Evolutionary conservation across 768 basidiomycete genomes (phyloP).

Genomic region (Collybiopsis confluens): DNA sequence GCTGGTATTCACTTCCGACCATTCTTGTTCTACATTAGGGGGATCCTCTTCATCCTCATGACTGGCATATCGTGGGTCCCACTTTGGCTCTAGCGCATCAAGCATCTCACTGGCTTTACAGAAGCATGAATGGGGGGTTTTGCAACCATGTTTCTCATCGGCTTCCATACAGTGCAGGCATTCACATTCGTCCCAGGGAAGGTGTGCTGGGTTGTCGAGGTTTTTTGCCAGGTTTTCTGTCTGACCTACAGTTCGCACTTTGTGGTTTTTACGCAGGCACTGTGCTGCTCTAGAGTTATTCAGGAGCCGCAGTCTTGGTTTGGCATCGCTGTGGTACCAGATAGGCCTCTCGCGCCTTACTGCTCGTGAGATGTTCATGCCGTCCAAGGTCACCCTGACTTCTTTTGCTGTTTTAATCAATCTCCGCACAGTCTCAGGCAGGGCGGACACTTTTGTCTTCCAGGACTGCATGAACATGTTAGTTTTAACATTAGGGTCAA

Average conservation of each 20-base stretch:
- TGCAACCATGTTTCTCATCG: background rate
- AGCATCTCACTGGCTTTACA: background rate
- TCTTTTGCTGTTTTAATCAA: conserved; percentile 19
- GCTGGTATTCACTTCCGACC: no score
- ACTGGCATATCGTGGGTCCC: conserved; percentile 1
- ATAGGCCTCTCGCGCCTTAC: conserved; percentile 19
- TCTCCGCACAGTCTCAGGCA: conserved; percentile 9
- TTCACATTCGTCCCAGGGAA: background rate
- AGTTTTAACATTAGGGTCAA: background rate
- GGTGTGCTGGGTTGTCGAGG: conserved; percentile 5
- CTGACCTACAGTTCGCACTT: background rate
- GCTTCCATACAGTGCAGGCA: background rate
- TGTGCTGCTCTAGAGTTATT: conserved; percentile 5
- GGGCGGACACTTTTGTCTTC: conserved; percentile 14
- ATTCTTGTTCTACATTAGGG: no score
- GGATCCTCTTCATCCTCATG: no score
- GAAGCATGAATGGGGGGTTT: background rate
- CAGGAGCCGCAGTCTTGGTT: background rate
- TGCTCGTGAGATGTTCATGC: conserved; percentile 5
- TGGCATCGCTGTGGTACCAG: conserved; percentile 24
- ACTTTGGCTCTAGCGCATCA: background rate
- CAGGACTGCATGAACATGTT: conserved; percentile 26
- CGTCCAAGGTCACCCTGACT: conserved; percentile 13
- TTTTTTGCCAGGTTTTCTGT: background rate
- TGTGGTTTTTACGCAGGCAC: conserved; percentile 10